Base-by-base conservation (phyloP, 768 basidiomycete species). In the Collybiopsis confluens region DNA sequence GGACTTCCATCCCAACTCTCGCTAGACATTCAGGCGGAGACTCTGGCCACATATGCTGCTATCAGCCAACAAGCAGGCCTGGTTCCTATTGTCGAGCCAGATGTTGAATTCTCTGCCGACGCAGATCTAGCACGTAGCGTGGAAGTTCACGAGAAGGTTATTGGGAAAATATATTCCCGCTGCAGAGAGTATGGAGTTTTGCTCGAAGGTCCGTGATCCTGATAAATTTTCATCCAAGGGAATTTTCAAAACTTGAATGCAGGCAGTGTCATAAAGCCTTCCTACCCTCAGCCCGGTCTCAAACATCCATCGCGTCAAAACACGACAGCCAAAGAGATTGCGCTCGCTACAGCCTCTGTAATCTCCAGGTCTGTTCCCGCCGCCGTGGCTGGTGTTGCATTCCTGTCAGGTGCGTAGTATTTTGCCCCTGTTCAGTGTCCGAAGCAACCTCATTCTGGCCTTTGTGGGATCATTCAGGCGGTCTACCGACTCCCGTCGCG, bases 71-170 rank as follows among this genome's bases (percentile, higher is more conserved):
- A 78, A 61, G 77, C 76, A 1, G 75, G 76, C 26, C 59, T 80
- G 20, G 76, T 79, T n/a, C 77, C 78, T 3, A 75, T 80, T 51
- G 71, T 80, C 6, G 78, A 80, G 58, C 79, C 76, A 11, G 79
- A 80, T 58, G 73, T 79, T 18, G 75, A 80, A 59, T 78, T 79
- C 56, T 66, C 69, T 23, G 77, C 67, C 28, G 77, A 80, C 40
- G 74, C 77, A 20, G 71, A 74, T 56, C 59, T 80, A 48, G 65
- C 62, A 33, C 67, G 75, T 56, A 79, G 76, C 54, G 68, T 69
- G 1, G 73, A 78, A 55, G 70, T 80, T 35, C 77, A 79, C 45
- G 68, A 76, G 59, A 70, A 69, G 63, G 71, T 72, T 20, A 76
- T 79, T 45, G 64, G 64, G 27, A 54, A 74, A 68, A 78, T 78